Conservation (phyloP, 2,329 filamentous ascomycete genomes). For the Shiraia bambusicola region DNA sequence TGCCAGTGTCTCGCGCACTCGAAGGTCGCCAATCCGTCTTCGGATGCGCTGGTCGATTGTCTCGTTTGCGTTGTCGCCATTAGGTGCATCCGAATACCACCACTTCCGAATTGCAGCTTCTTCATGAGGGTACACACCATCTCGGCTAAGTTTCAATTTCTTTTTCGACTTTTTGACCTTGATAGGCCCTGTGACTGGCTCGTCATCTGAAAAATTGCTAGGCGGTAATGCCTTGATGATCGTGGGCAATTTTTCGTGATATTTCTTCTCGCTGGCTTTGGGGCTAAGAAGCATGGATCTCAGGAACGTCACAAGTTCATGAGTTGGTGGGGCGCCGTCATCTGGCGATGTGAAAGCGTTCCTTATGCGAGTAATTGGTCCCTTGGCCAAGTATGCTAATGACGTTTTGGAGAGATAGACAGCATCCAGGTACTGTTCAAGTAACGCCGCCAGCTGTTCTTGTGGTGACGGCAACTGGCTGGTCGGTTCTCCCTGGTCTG, state of each 20-base stretch:
- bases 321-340: conserved; percentile 61
- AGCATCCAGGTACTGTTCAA: conserved; percentile 46
- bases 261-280: conserved; percentile 75
- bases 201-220: conserved; percentile 47
- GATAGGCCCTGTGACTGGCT: conserved; percentile 29
- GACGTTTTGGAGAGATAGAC: conserved; percentile 63
- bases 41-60: conserved; percentile 56
- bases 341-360: conserved; percentile 67
- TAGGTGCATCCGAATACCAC: conserved; percentile 60
- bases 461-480: conserved; percentile 24
- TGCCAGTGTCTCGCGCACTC: conserved; percentile 75
- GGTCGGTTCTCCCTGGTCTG: conserved; percentile 9
- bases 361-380: conserved; percentile 72
- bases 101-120: conserved; percentile 65
- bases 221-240: conserved; percentile 62
- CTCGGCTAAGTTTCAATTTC: conserved; percentile 62
- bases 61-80: conserved; percentile 32
- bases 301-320: conserved; percentile 68
- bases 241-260: conserved; percentile 67
- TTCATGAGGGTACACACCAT: conserved; percentile 69
- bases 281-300: conserved; percentile 67
- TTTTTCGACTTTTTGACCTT: conserved; percentile 45
- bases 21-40: conserved; percentile 64
- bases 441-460: conserved; percentile 55
- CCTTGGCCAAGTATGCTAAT: conserved; percentile 81